Evolutionary conservation across 371 early-diverging fungal species (phyloP), one percentile per base, ranked within the genome.

Genomic region (Lichtheimia hyalospora): DNA sequence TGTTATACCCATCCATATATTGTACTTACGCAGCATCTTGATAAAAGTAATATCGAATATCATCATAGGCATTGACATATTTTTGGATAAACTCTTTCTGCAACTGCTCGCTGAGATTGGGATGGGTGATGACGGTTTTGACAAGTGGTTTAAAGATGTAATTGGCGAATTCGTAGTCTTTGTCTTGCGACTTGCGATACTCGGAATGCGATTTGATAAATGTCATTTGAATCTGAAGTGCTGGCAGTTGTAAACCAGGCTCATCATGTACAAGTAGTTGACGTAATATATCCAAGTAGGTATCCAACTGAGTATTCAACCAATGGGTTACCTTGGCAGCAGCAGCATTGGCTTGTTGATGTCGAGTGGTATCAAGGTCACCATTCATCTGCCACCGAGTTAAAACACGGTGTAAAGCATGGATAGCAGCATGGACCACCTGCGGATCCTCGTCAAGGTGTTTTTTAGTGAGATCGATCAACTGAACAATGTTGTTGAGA

Each of bases 21-120:
- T n/a, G 15, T 16, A 46, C 46, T 46, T 46, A 46, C 46, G 85
- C 82, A 8, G 90, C 63, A 64, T 87, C 71, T 64, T 90, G 88
- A 68, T 85, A 84, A 63, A 93, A 91, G 69, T 90, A 89, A 62
- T 84, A 84, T 64, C 93, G 83, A 46, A 94, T 68, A 65, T 96
- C 96, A 61, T 91, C 93, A 68, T 90, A 93, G 10, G 75, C 72
- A 69, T 90, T 86, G 57, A 89, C 66, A 50, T 89, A 92, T 49
- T 90, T 88, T 44, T 89, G 87, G 4, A 84, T 67, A 15, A 90
- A 69, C 60, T 83, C 81, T 10, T 74, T 80, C 48, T 81, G 65
- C 25, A 91, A 58, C 8, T 82, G 85, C n/a, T 84, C 81, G 24
- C 76, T 84, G 23, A 89, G 79, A 43, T 83, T 80, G n/a, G 66